Evolutionary conservation across 495 filamentous ascomycete genomes (phyloP), one percentile per base, ranked within the genome.

Genomic region (Rhypophila decipiens): DNA sequence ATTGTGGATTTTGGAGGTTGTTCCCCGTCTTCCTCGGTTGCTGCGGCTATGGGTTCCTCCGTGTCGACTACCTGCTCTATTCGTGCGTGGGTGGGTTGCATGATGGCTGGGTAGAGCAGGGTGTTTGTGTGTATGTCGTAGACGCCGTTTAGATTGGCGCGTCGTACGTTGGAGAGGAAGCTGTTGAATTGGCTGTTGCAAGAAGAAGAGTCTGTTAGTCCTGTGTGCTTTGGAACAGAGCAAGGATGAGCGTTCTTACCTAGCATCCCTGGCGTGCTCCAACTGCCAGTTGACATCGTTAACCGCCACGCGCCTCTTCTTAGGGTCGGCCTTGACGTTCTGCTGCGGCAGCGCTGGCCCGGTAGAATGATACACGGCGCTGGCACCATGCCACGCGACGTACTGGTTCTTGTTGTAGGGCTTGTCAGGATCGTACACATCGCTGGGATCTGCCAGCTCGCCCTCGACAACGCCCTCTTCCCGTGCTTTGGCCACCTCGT

Each of bases 231-330:
- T 2, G 12, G 13, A 11, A 4, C 13, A 20, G 15, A 27, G 18
- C 46, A 37, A n/a, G n/a, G n/a, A 8, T 21, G 11, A 13, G 11
- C 12, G 9, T 4, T 66, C 82, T 60, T 71, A 94, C 87, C 85
- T 90, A 24, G 93, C 87, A 57, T 89, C 87, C 19, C 86, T 80
- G 18, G 89, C 89, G 63, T 98, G 93, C 67, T 96, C 90, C 18
- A 90, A 68, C 79, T 93, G 90, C 93, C 93, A 98, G 59, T 98
- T 98, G n/a, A 85, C 79, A 48, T 91, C 88, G 22, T 89, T 98
- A n/a, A 98, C 82, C 19, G 85, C 80, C 7, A 94, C 82, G 41
- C 86, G 83, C 47, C 86, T 77, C 68, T 93, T 95, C 67, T 91
- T 91, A 43, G 68, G 68, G 12, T 79, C 72, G 12, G 73, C 74